Conservation (phyloP, 257 asterid genomes). For the Verbascum thapsus region DNA sequence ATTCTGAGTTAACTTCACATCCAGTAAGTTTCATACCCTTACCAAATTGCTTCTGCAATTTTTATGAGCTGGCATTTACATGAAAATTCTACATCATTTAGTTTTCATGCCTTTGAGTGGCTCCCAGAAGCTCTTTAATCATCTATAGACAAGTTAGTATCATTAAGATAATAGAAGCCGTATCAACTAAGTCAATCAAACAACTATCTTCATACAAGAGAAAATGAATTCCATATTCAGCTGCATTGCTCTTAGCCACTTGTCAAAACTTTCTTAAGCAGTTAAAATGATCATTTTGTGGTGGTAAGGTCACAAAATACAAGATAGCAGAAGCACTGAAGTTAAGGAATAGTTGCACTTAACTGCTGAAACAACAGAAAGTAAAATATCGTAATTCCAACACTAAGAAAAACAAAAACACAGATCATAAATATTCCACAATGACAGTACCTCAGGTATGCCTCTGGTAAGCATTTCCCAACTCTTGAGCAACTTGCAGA, state of each 20-base stretch:
- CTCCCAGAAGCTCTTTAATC: background rate
- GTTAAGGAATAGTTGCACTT: slow-evolving; percentile 9
- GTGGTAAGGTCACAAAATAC: background rate
- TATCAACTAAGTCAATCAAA: slow-evolving; percentile 16
- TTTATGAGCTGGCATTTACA: background rate
- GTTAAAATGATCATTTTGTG: slow-evolving; percentile 1
- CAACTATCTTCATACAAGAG: no score
- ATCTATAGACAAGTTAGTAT: background rate
- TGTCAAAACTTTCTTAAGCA: background rate
- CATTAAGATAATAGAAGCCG: background rate
- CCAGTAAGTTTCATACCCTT: background rate
- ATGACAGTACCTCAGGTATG: slow-evolving; percentile 52
- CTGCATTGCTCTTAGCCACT: background rate
- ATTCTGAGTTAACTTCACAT: background rate
- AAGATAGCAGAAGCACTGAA: background rate
- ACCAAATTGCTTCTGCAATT: background rate
- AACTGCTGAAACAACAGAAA: background rate
- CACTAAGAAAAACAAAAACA: slow-evolving; percentile 18
- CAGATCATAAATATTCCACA: slow-evolving; percentile 3
- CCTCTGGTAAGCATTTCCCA: slow-evolving; percentile 71
- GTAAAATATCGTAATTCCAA: background rate
- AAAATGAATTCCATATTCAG: background rate
- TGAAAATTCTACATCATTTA: slow-evolving; percentile 1
- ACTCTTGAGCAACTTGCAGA: slow-evolving; percentile 58
- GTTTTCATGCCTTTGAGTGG: background rate